phyloP scores from a whole-genome alignment of 495 filamentous ascomycete species.

The Chaetomidium leptoderma region DNA sequence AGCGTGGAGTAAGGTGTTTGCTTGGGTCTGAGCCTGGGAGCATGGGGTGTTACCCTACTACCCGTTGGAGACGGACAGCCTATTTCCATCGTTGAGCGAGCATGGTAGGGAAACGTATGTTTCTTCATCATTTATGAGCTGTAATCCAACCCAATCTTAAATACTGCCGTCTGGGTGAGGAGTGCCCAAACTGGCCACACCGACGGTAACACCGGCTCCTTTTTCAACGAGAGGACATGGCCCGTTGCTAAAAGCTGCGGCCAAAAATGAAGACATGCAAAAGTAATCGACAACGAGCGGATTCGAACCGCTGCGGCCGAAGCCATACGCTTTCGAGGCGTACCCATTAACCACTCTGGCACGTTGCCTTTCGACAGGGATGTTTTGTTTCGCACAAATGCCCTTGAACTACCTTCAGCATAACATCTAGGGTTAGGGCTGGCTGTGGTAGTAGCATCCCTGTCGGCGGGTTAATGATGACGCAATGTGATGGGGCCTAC shows the following conservation, averaged over 20 bases:
- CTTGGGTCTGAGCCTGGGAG: neutral
- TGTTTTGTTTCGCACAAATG: neutral
- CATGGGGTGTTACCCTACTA: neutral
- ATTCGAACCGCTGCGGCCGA: conserved; percentile 50
- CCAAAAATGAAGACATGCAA: neutral
- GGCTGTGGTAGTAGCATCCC: neutral
- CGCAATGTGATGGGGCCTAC: conserved; percentile 1
- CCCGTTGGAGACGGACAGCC: no score
- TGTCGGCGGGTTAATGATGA: conserved; percentile 5
- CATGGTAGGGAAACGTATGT: neutral
- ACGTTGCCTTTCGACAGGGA: conserved; percentile 32
- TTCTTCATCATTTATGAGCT: no score
- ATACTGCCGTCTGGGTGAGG: no score
- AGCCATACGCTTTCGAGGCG: conserved; percentile 53
- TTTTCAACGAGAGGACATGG: no score
- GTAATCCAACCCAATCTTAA: no score
- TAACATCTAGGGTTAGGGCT: conserved; percentile 20
- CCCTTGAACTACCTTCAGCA: neutral
- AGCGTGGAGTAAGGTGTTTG: conserved; percentile 52
- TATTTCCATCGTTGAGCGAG: neutral
- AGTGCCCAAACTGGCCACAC: no score
- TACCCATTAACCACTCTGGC: conserved; percentile 52
- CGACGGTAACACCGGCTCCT: no score
- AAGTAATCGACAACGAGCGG: conserved; percentile 35
- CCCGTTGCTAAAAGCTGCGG: neutral